Base-by-base conservation (phyloP, 441 rosid species). In the Gossypium davidsonii region DNA sequence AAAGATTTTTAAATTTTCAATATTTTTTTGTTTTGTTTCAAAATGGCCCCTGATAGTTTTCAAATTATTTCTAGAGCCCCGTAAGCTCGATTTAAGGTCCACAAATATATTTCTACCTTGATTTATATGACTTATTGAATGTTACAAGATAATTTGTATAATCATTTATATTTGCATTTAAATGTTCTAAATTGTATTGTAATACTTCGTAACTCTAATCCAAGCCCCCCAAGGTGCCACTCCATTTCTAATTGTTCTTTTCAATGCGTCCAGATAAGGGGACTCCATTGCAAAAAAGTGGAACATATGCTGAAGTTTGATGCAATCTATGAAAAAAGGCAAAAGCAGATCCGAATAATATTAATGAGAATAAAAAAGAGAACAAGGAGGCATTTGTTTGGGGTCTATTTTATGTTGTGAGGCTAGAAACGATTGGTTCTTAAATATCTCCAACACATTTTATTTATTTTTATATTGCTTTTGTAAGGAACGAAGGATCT, bases 251-350 rank as follows among this genome's bases (percentile, higher is more conserved):
- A 46, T 23, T 17, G 48, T 8, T 17, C 3, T 76, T 9, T 44
- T n/a, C 2, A n/a, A 52, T 73, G 84, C 80, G 78, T 83, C 82
- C 76, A 74, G 79, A 62, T 63, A 46, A 11, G 53, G 53, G 39
- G 48, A 42, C 11, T 42, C 48, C 10, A 42, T 1, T 42, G 61
- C 61, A 48, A 53, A 20, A 80, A 74, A 48, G 57, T 37, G 48
- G 60, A 58, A 62, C 15, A 70, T 34, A 59, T 34, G 23, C 70
- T 78, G 63, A 37, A 42, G 56, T 31, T 60, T 21, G 34, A 60
- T 66, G 72, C 49, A 44, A 37, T 18, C 9, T 10, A 21, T 34
- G 37, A 18, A 23, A 78, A 73, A 71, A 66, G 64, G 58, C 70
- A 31, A 71, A 67, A 21, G 72, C 77, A 76, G 48, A 75, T 64